Percentiles rank a stretch among this genome's conserved stretches.
phyloP scores from a whole-genome alignment of 805 yeast species.

The Jamesozyma gamospora region DNA sequence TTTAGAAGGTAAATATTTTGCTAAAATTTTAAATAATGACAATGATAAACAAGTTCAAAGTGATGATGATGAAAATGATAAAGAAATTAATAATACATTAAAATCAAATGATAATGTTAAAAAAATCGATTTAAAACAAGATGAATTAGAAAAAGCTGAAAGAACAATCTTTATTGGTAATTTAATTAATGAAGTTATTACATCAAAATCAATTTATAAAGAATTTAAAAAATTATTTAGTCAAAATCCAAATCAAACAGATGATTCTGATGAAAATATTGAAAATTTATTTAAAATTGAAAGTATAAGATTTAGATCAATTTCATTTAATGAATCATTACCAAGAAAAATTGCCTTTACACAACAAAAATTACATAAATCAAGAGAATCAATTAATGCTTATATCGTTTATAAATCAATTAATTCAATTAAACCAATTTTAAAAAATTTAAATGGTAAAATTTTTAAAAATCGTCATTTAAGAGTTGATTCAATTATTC shows the following conservation, averaged over 20 bases:
- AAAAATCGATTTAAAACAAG: conserved; percentile 49
- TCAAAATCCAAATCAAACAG: conserved; percentile 8
- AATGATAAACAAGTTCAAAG: conserved; percentile 22
- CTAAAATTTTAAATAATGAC: conserved; percentile 37
- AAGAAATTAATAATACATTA: neutral
- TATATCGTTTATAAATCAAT: conserved; percentile 68
- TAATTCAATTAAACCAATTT: conserved; percentile 29
- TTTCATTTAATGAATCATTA: conserved; percentile 75
- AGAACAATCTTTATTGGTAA: conserved; percentile 85
- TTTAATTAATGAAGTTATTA: conserved; percentile 53
- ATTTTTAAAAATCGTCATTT: conserved; percentile 66
- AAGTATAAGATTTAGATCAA: conserved; percentile 83
- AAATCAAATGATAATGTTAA: conserved; percentile 31
- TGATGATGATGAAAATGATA: conserved; percentile 17
- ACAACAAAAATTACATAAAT: conserved; percentile 62
- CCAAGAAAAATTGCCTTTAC: conserved; percentile 91
- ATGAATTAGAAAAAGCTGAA: conserved; percentile 74
- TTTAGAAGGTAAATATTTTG: conserved; percentile 45
- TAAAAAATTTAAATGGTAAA: conserved; percentile 49
- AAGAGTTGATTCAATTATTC: conserved; percentile 87
- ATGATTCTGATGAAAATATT: conserved; percentile 7
- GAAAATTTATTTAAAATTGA: conserved; percentile 36
- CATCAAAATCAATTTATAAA: conserved; percentile 51
- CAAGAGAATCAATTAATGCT: conserved; percentile 76
- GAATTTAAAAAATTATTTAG: conserved; percentile 55